These are phyloP conservation scores for Colletotrichum sojae DNA, from an alignment of 2,329 filamentous ascomycete species.

Conservation along the genomic window DNA sequence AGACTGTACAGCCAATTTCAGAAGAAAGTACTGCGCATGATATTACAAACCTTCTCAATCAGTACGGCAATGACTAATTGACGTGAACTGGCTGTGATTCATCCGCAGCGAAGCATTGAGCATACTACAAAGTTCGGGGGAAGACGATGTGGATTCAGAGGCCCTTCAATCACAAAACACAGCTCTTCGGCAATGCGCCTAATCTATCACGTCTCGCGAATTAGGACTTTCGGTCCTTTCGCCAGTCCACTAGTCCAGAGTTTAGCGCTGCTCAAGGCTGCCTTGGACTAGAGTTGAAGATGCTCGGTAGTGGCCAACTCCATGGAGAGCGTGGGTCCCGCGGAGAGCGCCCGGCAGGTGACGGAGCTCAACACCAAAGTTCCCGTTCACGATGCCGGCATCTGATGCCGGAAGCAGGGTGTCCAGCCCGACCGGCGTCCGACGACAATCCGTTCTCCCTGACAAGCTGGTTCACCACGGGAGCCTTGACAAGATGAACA, in stretches of 20 bases:
- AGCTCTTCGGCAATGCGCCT: too few relatives aligned
- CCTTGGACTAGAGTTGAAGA: neutral
- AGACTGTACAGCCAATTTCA: too few relatives aligned
- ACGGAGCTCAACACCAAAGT: neutral
- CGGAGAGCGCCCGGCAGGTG: neutral
- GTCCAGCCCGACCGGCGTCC: neutral
- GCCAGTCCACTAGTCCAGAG: neutral
- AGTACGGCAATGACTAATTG: too few relatives aligned
- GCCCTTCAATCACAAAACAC: too few relatives aligned
- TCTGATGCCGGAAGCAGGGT: neutral
- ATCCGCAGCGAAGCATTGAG: too few relatives aligned
- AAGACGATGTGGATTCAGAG: too few relatives aligned
- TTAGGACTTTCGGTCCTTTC: neutral
- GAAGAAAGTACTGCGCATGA: too few relatives aligned
- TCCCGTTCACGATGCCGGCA: neutral
- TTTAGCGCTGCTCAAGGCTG: neutral
- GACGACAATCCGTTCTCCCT: neutral
- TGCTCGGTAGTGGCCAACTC: neutral
- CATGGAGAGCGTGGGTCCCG: constrained; percentile 14
- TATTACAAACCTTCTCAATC: too few relatives aligned
- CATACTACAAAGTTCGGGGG: too few relatives aligned
- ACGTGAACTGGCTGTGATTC: too few relatives aligned
- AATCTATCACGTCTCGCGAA: neutral
- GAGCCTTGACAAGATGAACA: neutral
- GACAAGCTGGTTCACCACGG: neutral